Evolutionary conservation across 1,139 yeast genomes (phyloP).

Genomic region (Scheffersomyces insectosa): DNA sequence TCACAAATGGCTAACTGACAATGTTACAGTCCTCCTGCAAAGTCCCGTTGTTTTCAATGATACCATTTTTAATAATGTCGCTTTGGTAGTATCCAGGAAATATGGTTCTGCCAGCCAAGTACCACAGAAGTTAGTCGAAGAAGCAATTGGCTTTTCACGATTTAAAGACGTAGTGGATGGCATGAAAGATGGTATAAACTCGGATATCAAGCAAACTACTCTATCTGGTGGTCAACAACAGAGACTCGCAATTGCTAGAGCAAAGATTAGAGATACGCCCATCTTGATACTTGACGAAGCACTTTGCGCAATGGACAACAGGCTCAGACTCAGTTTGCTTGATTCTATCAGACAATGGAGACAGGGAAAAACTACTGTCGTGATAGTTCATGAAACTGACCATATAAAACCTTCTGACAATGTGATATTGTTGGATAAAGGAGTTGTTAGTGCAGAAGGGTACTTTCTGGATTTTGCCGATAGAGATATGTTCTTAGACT

Average conservation of each 20-base stretch:
- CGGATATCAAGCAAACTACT: conserved; percentile 49
- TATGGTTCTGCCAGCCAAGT: conserved; percentile 22
- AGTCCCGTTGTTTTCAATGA: conserved; percentile 64
- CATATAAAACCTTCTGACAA: conserved; percentile 56
- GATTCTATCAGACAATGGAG: conserved; percentile 61
- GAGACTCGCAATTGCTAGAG: conserved; percentile 80
- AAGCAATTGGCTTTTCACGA: conserved; percentile 55
- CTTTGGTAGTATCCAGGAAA: conserved; percentile 38
- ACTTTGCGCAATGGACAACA: conserved; percentile 72
- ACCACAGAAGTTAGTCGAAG: conserved; percentile 28
- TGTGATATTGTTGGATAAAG: conserved; percentile 60
- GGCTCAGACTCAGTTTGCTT: conserved; percentile 46
- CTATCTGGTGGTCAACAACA: conserved; percentile 96
- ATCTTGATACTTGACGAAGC: conserved; percentile 84
- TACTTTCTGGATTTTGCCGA: conserved; percentile 10
- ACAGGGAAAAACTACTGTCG: conserved; percentile 66
- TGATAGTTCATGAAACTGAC: conserved; percentile 74
- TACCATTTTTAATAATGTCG: conserved; percentile 63
- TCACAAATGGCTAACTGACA: conserved; percentile 55
- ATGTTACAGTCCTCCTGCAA: conserved; percentile 75
- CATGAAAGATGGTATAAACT: conserved; percentile 56
- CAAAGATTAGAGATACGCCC: conserved; percentile 68
- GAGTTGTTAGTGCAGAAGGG: conserved; percentile 43
- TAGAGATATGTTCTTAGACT: conserved; percentile 8
- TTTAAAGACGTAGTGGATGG: conserved; percentile 46